Conservation (phyloP, 306 rosid species). For the Sechiopsis laciniata region DNA sequence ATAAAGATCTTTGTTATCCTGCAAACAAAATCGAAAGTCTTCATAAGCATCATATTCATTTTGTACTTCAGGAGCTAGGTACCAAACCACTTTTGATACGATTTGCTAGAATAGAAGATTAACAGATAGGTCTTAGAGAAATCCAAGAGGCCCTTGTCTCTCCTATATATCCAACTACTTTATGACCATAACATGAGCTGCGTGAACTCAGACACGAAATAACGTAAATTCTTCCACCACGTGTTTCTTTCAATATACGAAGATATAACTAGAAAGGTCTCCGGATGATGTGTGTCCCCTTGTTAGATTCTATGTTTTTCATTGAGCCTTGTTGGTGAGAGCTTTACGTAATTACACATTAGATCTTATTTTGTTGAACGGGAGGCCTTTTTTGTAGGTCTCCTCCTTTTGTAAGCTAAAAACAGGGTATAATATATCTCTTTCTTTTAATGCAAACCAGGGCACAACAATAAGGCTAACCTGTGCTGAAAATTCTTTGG, state of each 20-base stretch:
- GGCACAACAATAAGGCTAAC: constrained; percentile 29
- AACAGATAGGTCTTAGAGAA: not conserved
- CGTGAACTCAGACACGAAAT: not conserved
- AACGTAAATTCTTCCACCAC: not conserved
- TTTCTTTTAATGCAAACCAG: not conserved
- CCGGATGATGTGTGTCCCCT: too few species aligned
- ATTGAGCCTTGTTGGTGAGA: too few species aligned
- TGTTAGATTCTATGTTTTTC: too few species aligned
- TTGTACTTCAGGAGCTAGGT: not conserved
- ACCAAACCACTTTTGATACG: not conserved
- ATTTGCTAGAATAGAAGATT: not conserved
- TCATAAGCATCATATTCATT: not conserved
- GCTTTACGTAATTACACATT: too few species aligned
- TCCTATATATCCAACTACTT: not conserved
- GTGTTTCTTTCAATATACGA: not conserved
- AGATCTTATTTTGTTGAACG: too few species aligned
- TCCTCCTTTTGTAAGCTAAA: not conserved
- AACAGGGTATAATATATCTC: not conserved
- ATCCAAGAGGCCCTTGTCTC: not conserved
- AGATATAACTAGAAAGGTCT: not conserved
- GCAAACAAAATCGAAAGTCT: constrained; percentile 26
- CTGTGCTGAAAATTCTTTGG: constrained; percentile 99
- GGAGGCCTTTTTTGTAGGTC: too few species aligned
- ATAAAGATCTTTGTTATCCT: constrained; percentile 95
- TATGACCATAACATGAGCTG: not conserved